phyloP scores from a whole-genome alignment of 1,139 yeast species.

The Scheffersomyces segobiensis region DNA sequence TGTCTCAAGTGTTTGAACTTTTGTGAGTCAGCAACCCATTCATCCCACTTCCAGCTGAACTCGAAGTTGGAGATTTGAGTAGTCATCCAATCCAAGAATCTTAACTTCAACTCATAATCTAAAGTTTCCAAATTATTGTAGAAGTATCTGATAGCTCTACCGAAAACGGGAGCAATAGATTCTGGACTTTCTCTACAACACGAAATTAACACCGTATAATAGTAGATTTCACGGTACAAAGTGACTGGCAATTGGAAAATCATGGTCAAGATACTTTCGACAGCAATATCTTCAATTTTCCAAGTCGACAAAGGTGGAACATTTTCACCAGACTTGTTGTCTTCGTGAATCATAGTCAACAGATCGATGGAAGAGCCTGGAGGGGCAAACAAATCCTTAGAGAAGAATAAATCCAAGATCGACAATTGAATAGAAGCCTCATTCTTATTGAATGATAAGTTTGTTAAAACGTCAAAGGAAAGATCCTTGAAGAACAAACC shows the following conservation, averaged over 20 bases:
- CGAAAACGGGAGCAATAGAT: slow-evolving; percentile 93
- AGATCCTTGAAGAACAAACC: slow-evolving; percentile 72
- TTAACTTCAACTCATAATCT: slow-evolving; percentile 73
- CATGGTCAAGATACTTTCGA: slow-evolving; percentile 78
- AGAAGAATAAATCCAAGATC: slow-evolving; percentile 72
- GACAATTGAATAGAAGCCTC: slow-evolving; percentile 86
- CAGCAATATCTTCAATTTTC: slow-evolving; percentile 89
- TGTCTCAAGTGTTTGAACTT: slow-evolving; percentile 37
- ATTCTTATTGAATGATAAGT: slow-evolving; percentile 83
- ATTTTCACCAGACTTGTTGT: slow-evolving; percentile 41
- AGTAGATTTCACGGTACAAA: slow-evolving; percentile 71
- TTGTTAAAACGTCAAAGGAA: slow-evolving; percentile 69
- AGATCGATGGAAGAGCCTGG: slow-evolving; percentile 84
- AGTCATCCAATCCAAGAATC: slow-evolving; percentile 90
- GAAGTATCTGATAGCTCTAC: slow-evolving; percentile 86
- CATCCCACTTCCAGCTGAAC: slow-evolving; percentile 98
- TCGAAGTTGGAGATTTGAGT: slow-evolving; percentile 92
- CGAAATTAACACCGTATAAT: slow-evolving; percentile 83
- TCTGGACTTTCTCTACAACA: slow-evolving; percentile 87
- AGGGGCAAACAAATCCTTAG: slow-evolving; percentile 70
- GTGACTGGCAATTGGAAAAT: slow-evolving; percentile 74
- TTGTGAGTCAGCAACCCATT: slow-evolving; percentile 71
- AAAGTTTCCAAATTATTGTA: slow-evolving; percentile 66
- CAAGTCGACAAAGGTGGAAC: slow-evolving; percentile 63
- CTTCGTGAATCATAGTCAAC: slow-evolving; percentile 42